These are phyloP conservation scores for Vanderwaltozyma verrucispora DNA, from an alignment of 805 yeast genomes.

Conservation along the genomic window DNA sequence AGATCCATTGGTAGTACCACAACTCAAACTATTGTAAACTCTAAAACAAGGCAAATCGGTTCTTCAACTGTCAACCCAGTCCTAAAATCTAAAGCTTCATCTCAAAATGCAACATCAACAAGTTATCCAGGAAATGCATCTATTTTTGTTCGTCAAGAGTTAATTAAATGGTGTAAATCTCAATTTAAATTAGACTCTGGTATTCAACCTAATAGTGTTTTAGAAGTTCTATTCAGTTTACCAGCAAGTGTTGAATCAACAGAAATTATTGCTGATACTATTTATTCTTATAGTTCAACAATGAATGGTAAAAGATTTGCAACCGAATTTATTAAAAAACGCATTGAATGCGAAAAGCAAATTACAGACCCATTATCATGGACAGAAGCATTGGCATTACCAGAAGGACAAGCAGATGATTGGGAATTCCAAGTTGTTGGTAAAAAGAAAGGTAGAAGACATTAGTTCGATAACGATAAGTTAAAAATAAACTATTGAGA, in stretches of 20 bases:
- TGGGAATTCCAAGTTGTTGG: slow-evolving; percentile 60
- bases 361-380: slow-evolving; percentile 48
- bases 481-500: too few relatives aligned
- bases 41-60: slow-evolving; percentile 12
- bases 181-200: slow-evolving; percentile 61
- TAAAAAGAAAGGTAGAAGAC: slow-evolving; percentile 45
- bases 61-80: slow-evolving; percentile 24
- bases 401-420: slow-evolving; percentile 37
- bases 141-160: slow-evolving; percentile 45
- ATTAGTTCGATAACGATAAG: slow-evolving; percentile 6
- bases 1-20: slow-evolving; percentile 24
- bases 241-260: slow-evolving; percentile 67
- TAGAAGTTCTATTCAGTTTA: slow-evolving; percentile 68
- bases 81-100: slow-evolving; percentile 12
- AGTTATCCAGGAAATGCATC: slow-evolving; percentile 26
- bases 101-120: slow-evolving; percentile 8
- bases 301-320: slow-evolving; percentile 96
- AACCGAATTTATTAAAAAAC: slow-evolving; percentile 71
- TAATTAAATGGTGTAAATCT: slow-evolving; percentile 61
- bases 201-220: slow-evolving; percentile 67
- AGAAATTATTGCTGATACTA: slow-evolving; percentile 85
- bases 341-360: slow-evolving; percentile 55
- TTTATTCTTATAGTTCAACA: slow-evolving; percentile 76
- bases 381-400: slow-evolving; percentile 55
- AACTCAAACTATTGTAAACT: slow-evolving; percentile 2